A percentile compares a stretch with the other conserved stretches of the same genome.
Evolutionary conservation across 2,329 filamentous ascomycete species (phyloP).

Genomic region (Dactylonectria macrodidyma): DNA sequence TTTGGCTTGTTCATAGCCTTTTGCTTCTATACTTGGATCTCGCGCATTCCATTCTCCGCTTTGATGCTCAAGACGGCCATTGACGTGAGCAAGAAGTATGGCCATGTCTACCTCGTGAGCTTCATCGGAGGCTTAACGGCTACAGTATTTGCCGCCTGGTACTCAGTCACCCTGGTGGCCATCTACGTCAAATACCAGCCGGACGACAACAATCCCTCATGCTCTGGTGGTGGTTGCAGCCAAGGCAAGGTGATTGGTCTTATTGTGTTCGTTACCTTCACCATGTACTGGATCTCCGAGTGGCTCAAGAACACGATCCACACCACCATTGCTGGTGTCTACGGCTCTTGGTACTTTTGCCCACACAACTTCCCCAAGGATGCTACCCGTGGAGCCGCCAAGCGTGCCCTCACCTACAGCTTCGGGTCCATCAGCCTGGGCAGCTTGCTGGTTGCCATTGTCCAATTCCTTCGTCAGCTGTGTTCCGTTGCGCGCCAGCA

Average conservation of each 20-base stretch:
- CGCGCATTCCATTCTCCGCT: slow-evolving; percentile 90
- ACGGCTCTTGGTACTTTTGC: slow-evolving; percentile 94
- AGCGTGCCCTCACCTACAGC: slow-evolving; percentile 87
- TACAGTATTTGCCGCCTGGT: slow-evolving; percentile 86
- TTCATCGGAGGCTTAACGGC: slow-evolving; percentile 85
- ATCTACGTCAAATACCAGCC: slow-evolving; percentile 90
- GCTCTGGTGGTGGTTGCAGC: slow-evolving; percentile 76
- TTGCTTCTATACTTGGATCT: slow-evolving; percentile 91
- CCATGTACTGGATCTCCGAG: slow-evolving; percentile 94
- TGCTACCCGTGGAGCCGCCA: slow-evolving; percentile 87
- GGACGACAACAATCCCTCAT: slow-evolving; percentile 64
- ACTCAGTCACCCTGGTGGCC: slow-evolving; percentile 86
- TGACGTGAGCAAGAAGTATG: slow-evolving; percentile 86
- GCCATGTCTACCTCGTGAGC: slow-evolving; percentile 89
- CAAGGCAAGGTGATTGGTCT: slow-evolving; percentile 85
- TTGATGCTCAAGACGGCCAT: slow-evolving; percentile 91
- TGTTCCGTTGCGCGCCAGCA: slow-evolving; percentile 81
- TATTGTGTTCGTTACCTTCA: slow-evolving; percentile 89
- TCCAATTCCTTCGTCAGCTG: slow-evolving; percentile 87
- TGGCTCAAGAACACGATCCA: slow-evolving; percentile 96
- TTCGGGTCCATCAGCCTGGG: slow-evolving; percentile 94
- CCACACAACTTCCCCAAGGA: slow-evolving; percentile 78
- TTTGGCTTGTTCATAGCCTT: slow-evolving; percentile 82
- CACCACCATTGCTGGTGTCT: slow-evolving; percentile 88
- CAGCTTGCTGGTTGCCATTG: slow-evolving; percentile 86